Evolutionary conservation across 176 grass and related monocot species (phyloP).

Genomic region (Microstegium vimineum): DNA sequence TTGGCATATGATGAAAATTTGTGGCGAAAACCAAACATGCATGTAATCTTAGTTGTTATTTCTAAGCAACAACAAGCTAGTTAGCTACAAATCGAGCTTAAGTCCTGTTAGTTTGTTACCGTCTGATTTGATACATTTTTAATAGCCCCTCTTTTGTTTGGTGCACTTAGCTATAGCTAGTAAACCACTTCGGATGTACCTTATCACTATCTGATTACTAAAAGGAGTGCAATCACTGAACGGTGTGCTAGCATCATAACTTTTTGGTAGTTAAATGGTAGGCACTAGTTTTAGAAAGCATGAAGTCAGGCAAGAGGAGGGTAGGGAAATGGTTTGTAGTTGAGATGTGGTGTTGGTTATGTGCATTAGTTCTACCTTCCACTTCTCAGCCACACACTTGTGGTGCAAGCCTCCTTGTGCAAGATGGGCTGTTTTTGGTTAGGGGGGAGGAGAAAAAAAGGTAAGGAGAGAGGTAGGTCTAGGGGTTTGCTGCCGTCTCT

Average conservation of each 20-base stretch:
- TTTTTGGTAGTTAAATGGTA: conserved; percentile 46
- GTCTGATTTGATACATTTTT: background rate
- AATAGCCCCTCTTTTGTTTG: conserved; percentile 13
- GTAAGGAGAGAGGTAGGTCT: conserved; percentile 42
- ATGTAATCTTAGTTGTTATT: background rate
- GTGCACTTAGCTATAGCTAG: conserved; percentile 24
- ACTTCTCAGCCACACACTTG: conserved; percentile 49
- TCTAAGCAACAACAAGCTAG: conserved; percentile 28
- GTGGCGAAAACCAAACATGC: too few relatives aligned
- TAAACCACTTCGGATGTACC: conserved; percentile 27
- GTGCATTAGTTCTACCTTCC: conserved; percentile 58
- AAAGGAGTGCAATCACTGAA: conserved; percentile 23
- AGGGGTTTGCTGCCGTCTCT: conserved; percentile 29
- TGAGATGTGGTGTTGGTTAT: conserved; percentile 43
- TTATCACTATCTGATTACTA: conserved; percentile 16
- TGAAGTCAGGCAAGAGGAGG: conserved; percentile 41
- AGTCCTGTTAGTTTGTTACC: conserved; percentile 17
- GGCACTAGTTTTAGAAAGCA: conserved; percentile 47
- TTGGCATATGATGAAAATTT: too few relatives aligned
- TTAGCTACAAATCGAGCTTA: conserved; percentile 19
- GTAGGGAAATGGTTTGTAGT: conserved; percentile 50
- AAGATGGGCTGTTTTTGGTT: conserved; percentile 44
- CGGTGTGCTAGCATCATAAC: conserved; percentile 9
- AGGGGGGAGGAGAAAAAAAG: conserved; percentile 35
- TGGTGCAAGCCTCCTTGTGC: conserved; percentile 49